These are phyloP conservation scores for Climacium dendroides DNA, from an alignment of 225 moss, liverwort and hornwort genomes.

Conservation along the genomic window DNA sequence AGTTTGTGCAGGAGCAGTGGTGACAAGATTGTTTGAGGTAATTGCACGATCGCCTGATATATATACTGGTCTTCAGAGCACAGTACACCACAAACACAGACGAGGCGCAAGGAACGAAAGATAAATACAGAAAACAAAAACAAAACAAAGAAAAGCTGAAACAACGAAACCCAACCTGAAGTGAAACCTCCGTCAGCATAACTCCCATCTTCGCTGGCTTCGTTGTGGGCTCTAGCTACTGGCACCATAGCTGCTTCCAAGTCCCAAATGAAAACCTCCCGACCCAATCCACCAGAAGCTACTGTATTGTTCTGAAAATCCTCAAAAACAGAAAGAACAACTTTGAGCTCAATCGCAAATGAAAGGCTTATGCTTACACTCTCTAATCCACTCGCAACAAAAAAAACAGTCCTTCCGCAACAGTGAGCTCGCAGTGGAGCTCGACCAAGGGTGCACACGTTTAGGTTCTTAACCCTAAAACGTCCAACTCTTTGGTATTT, in stretches of 20 bases:
- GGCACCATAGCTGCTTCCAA: conserved; percentile 87
- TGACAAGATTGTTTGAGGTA: conserved; percentile 43
- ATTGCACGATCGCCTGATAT: conserved; percentile 37
- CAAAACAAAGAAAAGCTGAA: background rate
- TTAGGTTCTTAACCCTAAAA: background rate
- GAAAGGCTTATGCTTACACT: background rate
- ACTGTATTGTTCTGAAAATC: conserved; percentile 60
- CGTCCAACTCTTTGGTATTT: background rate
- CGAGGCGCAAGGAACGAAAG: background rate
- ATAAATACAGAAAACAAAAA: background rate
- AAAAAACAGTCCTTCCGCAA: background rate
- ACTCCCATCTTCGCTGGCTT: conserved; percentile 49
- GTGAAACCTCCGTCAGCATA: conserved; percentile 38
- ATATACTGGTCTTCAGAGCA: background rate
- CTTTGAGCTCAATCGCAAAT: background rate
- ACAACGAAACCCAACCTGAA: conserved; percentile 7
- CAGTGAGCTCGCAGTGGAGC: background rate
- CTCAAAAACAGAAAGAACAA: background rate
- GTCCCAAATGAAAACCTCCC: conserved; percentile 91
- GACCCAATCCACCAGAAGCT: conserved; percentile 76
- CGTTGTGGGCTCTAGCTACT: conserved; percentile 59
- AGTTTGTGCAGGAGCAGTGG: conserved; percentile 35
- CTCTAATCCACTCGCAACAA: background rate
- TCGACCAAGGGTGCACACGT: background rate
- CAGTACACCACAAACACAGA: background rate